phyloP scores from a whole-genome alignment of 2,329 filamentous ascomycete genomes.

The Talaromyces sp. region DNA sequence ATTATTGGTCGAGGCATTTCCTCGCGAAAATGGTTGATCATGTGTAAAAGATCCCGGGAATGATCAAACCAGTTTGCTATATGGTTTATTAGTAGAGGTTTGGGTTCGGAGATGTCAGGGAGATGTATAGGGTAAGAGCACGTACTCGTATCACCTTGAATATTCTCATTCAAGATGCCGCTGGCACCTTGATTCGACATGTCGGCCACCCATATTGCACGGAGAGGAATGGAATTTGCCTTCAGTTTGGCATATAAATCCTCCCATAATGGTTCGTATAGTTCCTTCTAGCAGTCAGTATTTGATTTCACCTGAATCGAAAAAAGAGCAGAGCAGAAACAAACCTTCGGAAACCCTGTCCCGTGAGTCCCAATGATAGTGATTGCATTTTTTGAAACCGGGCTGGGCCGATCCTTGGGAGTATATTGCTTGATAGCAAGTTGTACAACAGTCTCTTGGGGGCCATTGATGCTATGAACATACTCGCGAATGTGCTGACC shows the following conservation, averaged over 20 bases:
- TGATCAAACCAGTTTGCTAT: slow-evolving; percentile 73
- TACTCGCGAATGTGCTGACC: slow-evolving; percentile 54
- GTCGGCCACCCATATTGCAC: slow-evolving; percentile 79
- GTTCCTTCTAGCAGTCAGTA: slow-evolving; percentile 53
- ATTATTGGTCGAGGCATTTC: slow-evolving; percentile 57
- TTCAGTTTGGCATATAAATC: slow-evolving; percentile 61
- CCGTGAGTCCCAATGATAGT: not conserved
- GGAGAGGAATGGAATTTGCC: slow-evolving; percentile 59
- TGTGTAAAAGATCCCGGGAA: slow-evolving; percentile 69
- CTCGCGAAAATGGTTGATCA: slow-evolving; percentile 30
- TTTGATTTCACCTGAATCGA: not conserved
- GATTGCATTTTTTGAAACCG: slow-evolving; percentile 36
- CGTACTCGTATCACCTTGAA: slow-evolving; percentile 64
- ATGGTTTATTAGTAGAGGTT: not conserved
- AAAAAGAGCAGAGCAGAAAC: not conserved
- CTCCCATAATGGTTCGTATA: slow-evolving; percentile 83
- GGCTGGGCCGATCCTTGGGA: slow-evolving; percentile 44
- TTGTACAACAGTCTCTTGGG: slow-evolving; percentile 51
- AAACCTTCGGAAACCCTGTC: not conserved
- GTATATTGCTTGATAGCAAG: slow-evolving; percentile 57
- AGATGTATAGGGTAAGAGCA: not conserved
- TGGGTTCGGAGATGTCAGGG: not conserved
- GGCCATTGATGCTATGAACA: slow-evolving; percentile 19
- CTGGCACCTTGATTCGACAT: slow-evolving; percentile 73
- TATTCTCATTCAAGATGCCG: slow-evolving; percentile 66